phyloP scores from a whole-genome alignment of 2,329 filamentous ascomycete genomes.

The Curvularia verruculosa region DNA sequence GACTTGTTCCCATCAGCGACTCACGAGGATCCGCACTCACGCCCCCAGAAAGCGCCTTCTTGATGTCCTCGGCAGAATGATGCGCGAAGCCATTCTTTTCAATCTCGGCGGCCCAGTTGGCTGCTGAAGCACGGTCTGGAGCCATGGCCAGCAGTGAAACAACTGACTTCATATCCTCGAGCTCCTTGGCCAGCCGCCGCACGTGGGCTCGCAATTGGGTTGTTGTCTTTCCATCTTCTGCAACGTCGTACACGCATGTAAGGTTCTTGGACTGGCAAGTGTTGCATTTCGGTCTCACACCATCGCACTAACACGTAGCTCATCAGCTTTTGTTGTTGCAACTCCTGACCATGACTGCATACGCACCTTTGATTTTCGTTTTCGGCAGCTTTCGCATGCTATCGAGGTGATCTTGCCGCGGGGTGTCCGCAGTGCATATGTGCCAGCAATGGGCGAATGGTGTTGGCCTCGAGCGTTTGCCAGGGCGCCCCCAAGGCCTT shows the following conservation, averaged over 20 bases:
- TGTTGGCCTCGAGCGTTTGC: constrained; percentile 41
- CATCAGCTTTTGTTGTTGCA: constrained; percentile 18
- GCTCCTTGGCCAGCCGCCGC: constrained; percentile 45
- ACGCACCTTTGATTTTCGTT: constrained; percentile 48
- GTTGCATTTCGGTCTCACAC: constrained; percentile 48
- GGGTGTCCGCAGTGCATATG: constrained; percentile 46
- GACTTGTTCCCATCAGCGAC: constrained; percentile 17
- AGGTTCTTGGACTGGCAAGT: constrained; percentile 49
- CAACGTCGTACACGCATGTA: constrained; percentile 47
- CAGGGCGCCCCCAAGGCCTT: constrained; percentile 41
- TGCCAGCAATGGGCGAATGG: constrained; percentile 46
- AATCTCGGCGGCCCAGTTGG: constrained; percentile 45
- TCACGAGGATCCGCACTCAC: neutral
- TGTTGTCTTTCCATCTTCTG: constrained; percentile 49
- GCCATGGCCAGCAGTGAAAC: constrained; percentile 44
- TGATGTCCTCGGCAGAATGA: constrained; percentile 47
- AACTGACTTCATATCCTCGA: constrained; percentile 49
- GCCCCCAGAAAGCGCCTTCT: constrained; percentile 44
- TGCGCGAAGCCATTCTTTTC: constrained; percentile 48
- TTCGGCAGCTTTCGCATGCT: constrained; percentile 49
- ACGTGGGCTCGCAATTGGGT: constrained; percentile 48
- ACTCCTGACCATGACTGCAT: neutral
- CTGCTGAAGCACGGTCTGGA: constrained; percentile 43
- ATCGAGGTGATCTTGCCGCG: constrained; percentile 50
- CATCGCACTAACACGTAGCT: constrained; percentile 39